Base-by-base conservation (phyloP, 2,329 filamentous ascomycete genomes). In the Colletotrichum tropicicola region DNA sequence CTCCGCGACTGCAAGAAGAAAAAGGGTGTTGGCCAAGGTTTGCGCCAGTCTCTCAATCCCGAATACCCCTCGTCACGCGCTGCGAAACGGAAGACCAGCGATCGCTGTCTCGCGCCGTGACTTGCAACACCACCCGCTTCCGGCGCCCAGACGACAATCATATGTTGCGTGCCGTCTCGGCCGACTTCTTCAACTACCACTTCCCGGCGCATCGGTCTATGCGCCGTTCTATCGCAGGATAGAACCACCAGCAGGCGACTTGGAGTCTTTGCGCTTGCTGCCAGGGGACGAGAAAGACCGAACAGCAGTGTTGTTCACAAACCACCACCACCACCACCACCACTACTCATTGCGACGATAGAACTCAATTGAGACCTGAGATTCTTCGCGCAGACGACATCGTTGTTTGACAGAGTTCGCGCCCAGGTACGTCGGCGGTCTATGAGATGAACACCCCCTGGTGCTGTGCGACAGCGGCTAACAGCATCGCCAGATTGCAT, bases 191-290 rank as follows among this genome's bases (percentile, higher is more conserved):
- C 67, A 58, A 48, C 59, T 10, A 52, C 55, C 63, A 66, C 57
- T 70, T 74, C 35, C 49, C 54, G 77, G 77, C 79, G 73, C 79
- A 76, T 74, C 69, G 54, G 52, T 76, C 69, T 69, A 85, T 85
- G 83, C 79, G 82, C 80, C 80, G 72, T 62, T 63, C 69, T 61
- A 69, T 62, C 51, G 47, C 66, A 69, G 75, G 72, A 77, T 85
- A 84, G 76, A 70, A 73, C 69, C 60, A 72, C 69, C 78, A 77
- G 85, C 85, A 85, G 78, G 86, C 86, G 86, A 89, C 86, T 89
- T 88, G 71, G 77, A 85, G 86, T 88, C 86, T 89, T 89, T 89
- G 86, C 86, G 86, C 85, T 88, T 88, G 86, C 84, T 87, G 71
- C 71, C 73, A 71, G 79, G 81, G 75, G 80, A 81, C 77, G 79